Conservation (phyloP, 176 grass and related monocot genomes). For the Oryza brachyantha region DNA sequence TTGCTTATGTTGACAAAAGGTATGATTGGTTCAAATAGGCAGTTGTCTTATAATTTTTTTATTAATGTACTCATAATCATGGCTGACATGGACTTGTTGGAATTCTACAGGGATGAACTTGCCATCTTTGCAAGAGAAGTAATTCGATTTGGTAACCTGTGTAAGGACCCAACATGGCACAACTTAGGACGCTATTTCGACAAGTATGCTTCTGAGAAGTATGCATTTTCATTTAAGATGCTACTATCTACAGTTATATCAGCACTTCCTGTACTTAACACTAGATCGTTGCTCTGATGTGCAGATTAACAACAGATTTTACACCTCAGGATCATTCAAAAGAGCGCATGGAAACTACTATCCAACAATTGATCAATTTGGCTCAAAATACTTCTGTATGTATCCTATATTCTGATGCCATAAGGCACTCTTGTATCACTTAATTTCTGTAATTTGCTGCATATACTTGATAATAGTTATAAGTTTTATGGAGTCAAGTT, state of each 20-base stretch:
- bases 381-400: conserved; percentile 91
- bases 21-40: conserved; percentile 28
- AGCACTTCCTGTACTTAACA: conserved; percentile 30
- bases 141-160: conserved; percentile 84
- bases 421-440: background rate
- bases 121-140: conserved; percentile 84
- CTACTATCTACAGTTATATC: background rate
- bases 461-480: conserved; percentile 2
- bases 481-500: background rate
- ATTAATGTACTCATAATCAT: background rate
- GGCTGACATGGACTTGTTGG: conserved; percentile 22
- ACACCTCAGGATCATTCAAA: conserved; percentile 70
- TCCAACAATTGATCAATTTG: conserved; percentile 73
- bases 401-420: conserved; percentile 18
- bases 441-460: background rate
- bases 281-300: conserved; percentile 22
- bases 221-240: conserved; percentile 6
- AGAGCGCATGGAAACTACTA: conserved; percentile 49
- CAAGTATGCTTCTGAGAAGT: conserved; percentile 64
- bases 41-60: background rate
- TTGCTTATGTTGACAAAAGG: conserved; percentile 91
- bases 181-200: conserved; percentile 87
- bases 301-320: conserved; percentile 63
- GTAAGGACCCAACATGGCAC: conserved; percentile 95
- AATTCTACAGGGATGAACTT: conserved; percentile 79